phyloP scores from a whole-genome alignment of 164 flowering plant genomes.

The Warburgia ugandensis region DNA sequence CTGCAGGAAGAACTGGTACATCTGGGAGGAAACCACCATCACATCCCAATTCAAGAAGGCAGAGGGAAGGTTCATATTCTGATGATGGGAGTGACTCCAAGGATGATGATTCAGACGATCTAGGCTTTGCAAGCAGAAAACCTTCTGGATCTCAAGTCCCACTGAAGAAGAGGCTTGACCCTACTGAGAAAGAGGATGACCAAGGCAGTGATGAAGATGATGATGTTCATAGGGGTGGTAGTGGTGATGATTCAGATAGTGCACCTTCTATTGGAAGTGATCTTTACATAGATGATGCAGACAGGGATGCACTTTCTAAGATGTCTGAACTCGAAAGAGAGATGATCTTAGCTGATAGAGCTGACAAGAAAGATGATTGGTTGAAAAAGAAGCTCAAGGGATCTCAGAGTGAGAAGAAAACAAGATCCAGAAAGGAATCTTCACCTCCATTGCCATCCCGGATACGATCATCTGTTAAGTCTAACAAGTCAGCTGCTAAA shows the following conservation, averaged over 20 bases:
- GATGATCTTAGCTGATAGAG: constrained; percentile 69
- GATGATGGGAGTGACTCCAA: constrained; percentile 86
- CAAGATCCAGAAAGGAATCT: constrained; percentile 33
- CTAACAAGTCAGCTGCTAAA: constrained; percentile 63
- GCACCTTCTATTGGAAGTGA: constrained; percentile 73
- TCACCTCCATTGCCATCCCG: constrained; percentile 45
- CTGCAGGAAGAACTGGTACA: constrained; percentile 72
- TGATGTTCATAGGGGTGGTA: constrained; percentile 42
- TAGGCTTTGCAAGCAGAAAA: constrained; percentile 52
- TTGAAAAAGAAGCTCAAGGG: constrained; percentile 51
- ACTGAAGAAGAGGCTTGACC: constrained; percentile 75
- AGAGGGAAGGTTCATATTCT: constrained; percentile 59
- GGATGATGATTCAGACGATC: constrained; percentile 73
- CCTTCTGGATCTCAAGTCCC: constrained; percentile 85
- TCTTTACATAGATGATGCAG: constrained; percentile 80
- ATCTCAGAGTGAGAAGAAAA: constrained; percentile 35
- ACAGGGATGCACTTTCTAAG: constrained; percentile 54
- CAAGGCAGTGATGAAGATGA: constrained; percentile 39
- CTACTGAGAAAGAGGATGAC: constrained; percentile 62
- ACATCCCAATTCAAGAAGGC: constrained; percentile 46
- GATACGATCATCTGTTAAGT: constrained; percentile 54
- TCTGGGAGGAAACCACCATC: constrained; percentile 55
- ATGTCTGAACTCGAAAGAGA: constrained; percentile 84
- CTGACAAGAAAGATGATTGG: constrained; percentile 52
- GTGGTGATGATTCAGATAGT: constrained; percentile 42